A percentile compares a stretch with the other conserved stretches of the same genome.
phyloP scores from a whole-genome alignment of 345 rosid species.

The Punica granatum region DNA sequence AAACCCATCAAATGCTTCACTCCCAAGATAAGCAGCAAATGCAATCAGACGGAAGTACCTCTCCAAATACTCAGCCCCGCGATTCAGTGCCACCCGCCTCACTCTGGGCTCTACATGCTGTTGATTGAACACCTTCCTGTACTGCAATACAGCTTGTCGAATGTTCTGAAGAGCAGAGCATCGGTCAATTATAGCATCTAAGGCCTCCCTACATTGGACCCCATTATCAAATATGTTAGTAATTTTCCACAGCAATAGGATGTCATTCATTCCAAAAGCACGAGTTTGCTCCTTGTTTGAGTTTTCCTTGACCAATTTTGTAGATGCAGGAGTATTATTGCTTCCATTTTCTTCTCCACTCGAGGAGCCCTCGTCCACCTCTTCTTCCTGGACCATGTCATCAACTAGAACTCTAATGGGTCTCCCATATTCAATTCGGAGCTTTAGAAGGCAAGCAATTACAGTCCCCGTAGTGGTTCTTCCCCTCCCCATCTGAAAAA shows the following conservation, averaged over 20 bases:
- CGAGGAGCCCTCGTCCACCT: constrained; percentile 66
- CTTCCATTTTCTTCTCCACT: constrained; percentile 85
- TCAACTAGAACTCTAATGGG: constrained; percentile 64
- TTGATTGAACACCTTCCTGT: constrained; percentile 83
- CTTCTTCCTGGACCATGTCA: constrained; percentile 51
- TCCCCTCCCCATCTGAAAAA: constrained; percentile 91
- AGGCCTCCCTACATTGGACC: constrained; percentile 80
- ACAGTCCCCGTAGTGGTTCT: constrained; percentile 99
- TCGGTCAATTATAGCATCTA: constrained; percentile 89
- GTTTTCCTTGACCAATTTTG: constrained; percentile 23
- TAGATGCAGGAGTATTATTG: constrained; percentile 25
- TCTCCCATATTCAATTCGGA: constrained; percentile 76
- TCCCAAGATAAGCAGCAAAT: constrained; percentile 95
- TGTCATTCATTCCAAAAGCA: constrained; percentile 87
- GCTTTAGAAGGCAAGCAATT: constrained; percentile 93
- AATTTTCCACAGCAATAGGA: constrained; percentile 77
- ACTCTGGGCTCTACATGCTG: constrained; percentile 88
- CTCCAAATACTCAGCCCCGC: constrained; percentile 95
- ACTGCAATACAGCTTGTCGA: constrained; percentile 82
- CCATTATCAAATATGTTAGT: constrained; percentile 92
- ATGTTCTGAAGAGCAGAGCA: constrained; percentile 96
- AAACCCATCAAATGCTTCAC: constrained; percentile 84
- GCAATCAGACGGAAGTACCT: constrained; percentile 88
- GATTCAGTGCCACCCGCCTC: constrained; percentile 80
- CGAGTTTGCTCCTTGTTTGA: constrained; percentile 41